These are phyloP conservation scores for Debaryomyces nepalensis DNA, from an alignment of 1,139 yeast species.

Conservation along the genomic window DNA sequence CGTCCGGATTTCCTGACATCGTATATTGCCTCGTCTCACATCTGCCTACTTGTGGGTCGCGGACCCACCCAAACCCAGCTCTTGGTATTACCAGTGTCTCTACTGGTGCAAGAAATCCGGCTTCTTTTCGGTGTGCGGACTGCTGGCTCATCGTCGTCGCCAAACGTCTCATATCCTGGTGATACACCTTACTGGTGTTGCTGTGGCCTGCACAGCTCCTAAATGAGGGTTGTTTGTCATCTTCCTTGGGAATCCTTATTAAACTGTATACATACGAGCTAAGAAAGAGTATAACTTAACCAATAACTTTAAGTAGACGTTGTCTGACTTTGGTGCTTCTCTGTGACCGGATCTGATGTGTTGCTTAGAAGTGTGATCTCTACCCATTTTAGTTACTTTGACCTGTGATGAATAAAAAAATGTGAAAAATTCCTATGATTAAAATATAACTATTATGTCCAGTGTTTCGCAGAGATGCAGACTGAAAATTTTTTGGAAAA, in stretches of 20 bases:
- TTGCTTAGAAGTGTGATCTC: slow-evolving; percentile 95
- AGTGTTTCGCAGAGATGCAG: slow-evolving; percentile 1
- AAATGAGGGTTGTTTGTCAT: slow-evolving; percentile 14
- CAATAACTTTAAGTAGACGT: slow-evolving; percentile 96
- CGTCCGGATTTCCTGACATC: no score
- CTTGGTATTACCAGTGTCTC: slow-evolving; percentile 21
- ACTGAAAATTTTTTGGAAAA: slow-evolving; percentile 9
- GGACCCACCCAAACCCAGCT: slow-evolving; percentile 5
- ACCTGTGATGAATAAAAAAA: slow-evolving; percentile 14
- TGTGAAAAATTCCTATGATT: slow-evolving; percentile 18
- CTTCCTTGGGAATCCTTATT: slow-evolving; percentile 16
- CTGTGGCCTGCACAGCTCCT: no score
- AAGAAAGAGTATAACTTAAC: slow-evolving; percentile 98
- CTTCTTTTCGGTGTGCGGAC: slow-evolving; percentile 4
- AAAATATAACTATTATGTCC: slow-evolving; percentile 2
- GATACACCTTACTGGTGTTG: no score
- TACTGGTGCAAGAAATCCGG: slow-evolving; percentile 20
- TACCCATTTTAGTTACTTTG: slow-evolving; percentile 72
- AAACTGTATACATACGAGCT: slow-evolving; percentile 81
- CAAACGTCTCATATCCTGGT: no score
- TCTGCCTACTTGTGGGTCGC: neutral
- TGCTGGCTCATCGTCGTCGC: neutral
- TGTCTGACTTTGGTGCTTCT: slow-evolving; percentile 99
- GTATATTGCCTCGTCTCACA: slow-evolving; percentile 3
- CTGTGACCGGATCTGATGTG: slow-evolving; percentile 97